These are phyloP conservation scores for Colletotrichum karsti DNA, from an alignment of 2,329 filamentous ascomycete species.

Conservation along the genomic window DNA sequence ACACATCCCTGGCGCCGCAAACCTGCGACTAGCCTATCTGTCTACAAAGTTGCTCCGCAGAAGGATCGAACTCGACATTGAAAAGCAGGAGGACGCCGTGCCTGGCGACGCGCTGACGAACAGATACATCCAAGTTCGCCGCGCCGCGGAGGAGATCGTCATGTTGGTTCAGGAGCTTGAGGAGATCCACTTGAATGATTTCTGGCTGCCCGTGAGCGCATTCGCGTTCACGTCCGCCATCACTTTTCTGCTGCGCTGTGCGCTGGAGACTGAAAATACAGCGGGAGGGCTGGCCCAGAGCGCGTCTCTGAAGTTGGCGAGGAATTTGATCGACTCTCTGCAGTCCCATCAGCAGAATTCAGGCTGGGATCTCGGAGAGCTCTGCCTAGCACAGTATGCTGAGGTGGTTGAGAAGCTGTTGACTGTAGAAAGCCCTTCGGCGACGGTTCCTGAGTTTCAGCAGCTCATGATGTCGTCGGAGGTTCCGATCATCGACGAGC, in stretches of 20 bases:
- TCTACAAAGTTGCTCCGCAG: slow-evolving; percentile 55
- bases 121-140: slow-evolving; percentile 49
- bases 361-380: slow-evolving; percentile 60
- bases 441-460: slow-evolving; percentile 25
- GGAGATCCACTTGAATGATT: slow-evolving; percentile 52
- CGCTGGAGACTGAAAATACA: slow-evolving; percentile 51
- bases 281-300: slow-evolving; percentile 43
- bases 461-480: slow-evolving; percentile 28
- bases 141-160: slow-evolving; percentile 58
- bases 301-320: slow-evolving; percentile 50
- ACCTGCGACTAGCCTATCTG: slow-evolving; percentile 60
- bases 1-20: slow-evolving; percentile 53
- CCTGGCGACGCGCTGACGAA: slow-evolving; percentile 14
- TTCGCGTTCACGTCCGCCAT: slow-evolving; percentile 58
- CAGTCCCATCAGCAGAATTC: slow-evolving; percentile 43
- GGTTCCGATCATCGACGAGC: slow-evolving; percentile 22
- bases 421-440: slow-evolving; percentile 26
- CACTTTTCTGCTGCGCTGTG: slow-evolving; percentile 58
- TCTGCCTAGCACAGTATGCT: slow-evolving; percentile 56
- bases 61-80: slow-evolving; percentile 54
- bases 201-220: slow-evolving; percentile 58
- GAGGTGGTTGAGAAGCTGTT: slow-evolving; percentile 57
- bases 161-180: slow-evolving; percentile 55
- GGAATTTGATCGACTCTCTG: slow-evolving; percentile 50
- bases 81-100: slow-evolving; percentile 36